phyloP scores from a whole-genome alignment of 2,329 filamentous ascomycete species.

The Microdochium paspali region DNA sequence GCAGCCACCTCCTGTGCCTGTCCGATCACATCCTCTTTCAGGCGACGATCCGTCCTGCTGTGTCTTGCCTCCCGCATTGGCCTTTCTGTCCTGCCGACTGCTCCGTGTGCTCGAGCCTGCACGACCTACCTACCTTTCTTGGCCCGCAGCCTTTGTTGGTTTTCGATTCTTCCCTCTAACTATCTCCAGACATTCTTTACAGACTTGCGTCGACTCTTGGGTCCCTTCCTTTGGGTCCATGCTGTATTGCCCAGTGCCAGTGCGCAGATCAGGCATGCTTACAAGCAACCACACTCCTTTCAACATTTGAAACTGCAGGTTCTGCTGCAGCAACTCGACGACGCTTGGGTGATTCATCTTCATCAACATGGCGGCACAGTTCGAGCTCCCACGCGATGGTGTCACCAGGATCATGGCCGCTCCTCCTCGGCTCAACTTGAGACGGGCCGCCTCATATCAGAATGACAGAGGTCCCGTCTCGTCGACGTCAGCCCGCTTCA shows the following conservation, averaged over 20 bases:
- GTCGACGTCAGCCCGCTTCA: conserved; percentile 53
- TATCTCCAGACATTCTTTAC: too few relatives aligned
- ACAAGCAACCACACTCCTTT: not conserved
- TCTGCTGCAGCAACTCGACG: not conserved
- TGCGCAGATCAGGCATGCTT: not conserved
- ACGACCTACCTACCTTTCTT: not conserved
- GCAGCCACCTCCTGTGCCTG: conserved; percentile 1
- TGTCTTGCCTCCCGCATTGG: conserved; percentile 1
- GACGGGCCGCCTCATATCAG: conserved; percentile 47
- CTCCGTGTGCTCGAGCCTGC: not conserved
- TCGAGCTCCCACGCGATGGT: conserved; percentile 33
- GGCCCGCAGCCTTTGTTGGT: too few relatives aligned
- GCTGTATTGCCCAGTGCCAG: not conserved
- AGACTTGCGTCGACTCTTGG: too few relatives aligned
- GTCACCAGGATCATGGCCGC: conserved; percentile 42
- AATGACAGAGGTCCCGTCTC: conserved; percentile 45
- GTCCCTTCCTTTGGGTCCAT: too few relatives aligned
- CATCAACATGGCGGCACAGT: conserved; percentile 31
- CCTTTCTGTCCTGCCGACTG: not conserved
- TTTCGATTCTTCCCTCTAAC: too few relatives aligned
- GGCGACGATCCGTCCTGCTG: conserved; percentile 14
- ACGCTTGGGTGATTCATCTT: conserved; percentile 9
- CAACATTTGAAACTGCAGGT: not conserved
- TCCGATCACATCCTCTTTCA: conserved; percentile 16
- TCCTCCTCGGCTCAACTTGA: conserved; percentile 48